Base-by-base conservation (phyloP, 2,329 filamentous ascomycete genomes). In the Aspergillus ochraceoroseus region DNA sequence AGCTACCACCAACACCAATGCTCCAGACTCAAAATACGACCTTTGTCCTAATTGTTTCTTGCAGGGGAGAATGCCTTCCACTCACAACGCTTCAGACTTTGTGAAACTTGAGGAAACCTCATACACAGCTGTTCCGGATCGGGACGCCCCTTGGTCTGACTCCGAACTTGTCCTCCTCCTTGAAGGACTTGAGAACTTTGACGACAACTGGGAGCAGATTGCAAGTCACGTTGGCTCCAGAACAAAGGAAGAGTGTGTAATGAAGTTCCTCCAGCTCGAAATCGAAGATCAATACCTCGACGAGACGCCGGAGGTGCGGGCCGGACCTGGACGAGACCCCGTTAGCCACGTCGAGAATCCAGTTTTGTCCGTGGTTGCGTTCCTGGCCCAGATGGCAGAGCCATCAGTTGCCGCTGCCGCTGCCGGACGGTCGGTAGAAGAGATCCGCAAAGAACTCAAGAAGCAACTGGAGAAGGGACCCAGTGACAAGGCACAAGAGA, bases 271-370 rank as follows among this genome's bases (percentile, higher is more conserved):
- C 49, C 88, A 95, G 60, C 74, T 98, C 23, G 90, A 95, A 53
- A 98, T 98, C 47, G 92, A 96, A 64, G 90, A 95, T 70, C 94
- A 94, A 63, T 98, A 95, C 59, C 73, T 95, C 7, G 89, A 96
- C 56, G 80, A 87, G 5, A 82, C 90, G 56, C 73, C 76, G 5
- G 65, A 70, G 29, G 71, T 92, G 23, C 83, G 84, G 22, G 76
- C 80, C 41, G 77, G 87, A 36, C 78, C 83, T 44, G 89, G 89
- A 6, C 82, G 87, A 47, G 75, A 95, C 31, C 92, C 92, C 0
- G 92, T 96, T 64, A 89, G 80, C 62, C 87, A 94, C 61, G 82
- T 85, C 9, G 92, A 98, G 57, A 98, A 96, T 64, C 90, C 94
- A 0, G 87, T 98, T 48, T 83, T 98, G 77, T 95, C 89, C 13